Evolutionary conservation across 805 yeast species (phyloP).

Genomic region (Nakazawaea laoshanensis): DNA sequence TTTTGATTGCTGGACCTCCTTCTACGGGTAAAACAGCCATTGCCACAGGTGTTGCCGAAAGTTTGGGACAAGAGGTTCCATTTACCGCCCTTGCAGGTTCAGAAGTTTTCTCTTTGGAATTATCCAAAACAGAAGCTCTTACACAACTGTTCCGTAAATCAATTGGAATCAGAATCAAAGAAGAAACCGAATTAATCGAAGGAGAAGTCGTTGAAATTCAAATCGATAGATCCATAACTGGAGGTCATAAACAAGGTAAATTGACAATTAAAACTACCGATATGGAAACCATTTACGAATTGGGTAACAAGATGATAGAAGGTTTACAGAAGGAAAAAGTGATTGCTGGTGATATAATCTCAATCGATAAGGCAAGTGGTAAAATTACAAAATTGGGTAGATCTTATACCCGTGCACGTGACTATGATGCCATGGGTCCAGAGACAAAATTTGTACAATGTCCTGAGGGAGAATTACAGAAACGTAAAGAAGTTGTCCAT

Average conservation of each 20-base stretch:
- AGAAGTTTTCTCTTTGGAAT: constrained; percentile 85
- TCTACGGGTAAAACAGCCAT: constrained; percentile 98
- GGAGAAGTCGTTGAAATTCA: constrained; percentile 98
- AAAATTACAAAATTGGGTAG: constrained; percentile 91
- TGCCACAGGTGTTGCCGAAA: constrained; percentile 86
- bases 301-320: constrained; percentile 91
- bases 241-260: constrained; percentile 98
- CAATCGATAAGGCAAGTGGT: constrained; percentile 93
- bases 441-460: constrained; percentile 96
- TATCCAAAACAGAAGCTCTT: constrained; percentile 91
- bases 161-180: constrained; percentile 91
- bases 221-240: constrained; percentile 87
- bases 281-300: constrained; percentile 96
- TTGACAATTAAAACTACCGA: constrained; percentile 95
- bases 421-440: constrained; percentile 98
- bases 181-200: constrained; percentile 94
- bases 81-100: constrained; percentile 94
- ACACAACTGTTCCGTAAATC: constrained; percentile 95
- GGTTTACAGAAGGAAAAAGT: constrained; percentile 92
- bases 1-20: constrained; percentile 94
- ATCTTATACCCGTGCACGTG: constrained; percentile 92
- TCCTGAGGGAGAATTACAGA: constrained; percentile 98
- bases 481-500: constrained; percentile 91
- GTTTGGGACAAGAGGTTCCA: constrained; percentile 72
- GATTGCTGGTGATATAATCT: constrained; percentile 92